Evolutionary conservation across 2,329 filamentous ascomycete species (phyloP), one percentile per base, ranked within the genome.

Genomic region (Eurotiales sp.): DNA sequence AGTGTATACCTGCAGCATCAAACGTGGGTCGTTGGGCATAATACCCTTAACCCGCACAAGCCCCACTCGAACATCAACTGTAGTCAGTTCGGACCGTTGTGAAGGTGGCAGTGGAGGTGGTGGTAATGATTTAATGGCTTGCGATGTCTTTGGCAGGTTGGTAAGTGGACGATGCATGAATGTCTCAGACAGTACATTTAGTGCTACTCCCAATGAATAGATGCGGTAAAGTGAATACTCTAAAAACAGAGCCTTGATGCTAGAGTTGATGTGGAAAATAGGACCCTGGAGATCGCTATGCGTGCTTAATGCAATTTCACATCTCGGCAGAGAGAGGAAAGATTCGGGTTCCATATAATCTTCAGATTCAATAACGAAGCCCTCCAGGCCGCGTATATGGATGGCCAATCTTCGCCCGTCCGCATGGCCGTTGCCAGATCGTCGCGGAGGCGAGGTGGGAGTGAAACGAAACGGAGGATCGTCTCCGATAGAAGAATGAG

Each of bases 141-240:
- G 40, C 50, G 46, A 53, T 22, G 55, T 52, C 15, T 52, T 32
- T 8, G 49, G 11, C 29, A 56, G 15, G 11, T 53, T 41, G 21
- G 60, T 56, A 10, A 58, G 56, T 15, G 63, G 55, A 22, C 61
- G 55, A 19, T 62, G 66, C 45, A 65, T 62, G 44, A 91, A 88
- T 0, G 87, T 86, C 61, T 83, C 84, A 49, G 79, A 79, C 21
- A 99, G 68, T 2, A 95, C 88, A 64, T 84, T 85, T 21, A 80
- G 74, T 8, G 92, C 93, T 54, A 97, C 84, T 1, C 90, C 88
- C 22, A 95, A 79, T 0, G 91, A 87, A 64, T 96, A 99, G 65
- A 96, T 91, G 3, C 91, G 86, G 67, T 95, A 96, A 0, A 99
- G 79, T 0, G 95, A 99, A 65, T 97, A 97, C 46, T 95, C 87